phyloP scores from a whole-genome alignment of 2,329 filamentous ascomycete genomes.

The Claviceps arundinis region DNA sequence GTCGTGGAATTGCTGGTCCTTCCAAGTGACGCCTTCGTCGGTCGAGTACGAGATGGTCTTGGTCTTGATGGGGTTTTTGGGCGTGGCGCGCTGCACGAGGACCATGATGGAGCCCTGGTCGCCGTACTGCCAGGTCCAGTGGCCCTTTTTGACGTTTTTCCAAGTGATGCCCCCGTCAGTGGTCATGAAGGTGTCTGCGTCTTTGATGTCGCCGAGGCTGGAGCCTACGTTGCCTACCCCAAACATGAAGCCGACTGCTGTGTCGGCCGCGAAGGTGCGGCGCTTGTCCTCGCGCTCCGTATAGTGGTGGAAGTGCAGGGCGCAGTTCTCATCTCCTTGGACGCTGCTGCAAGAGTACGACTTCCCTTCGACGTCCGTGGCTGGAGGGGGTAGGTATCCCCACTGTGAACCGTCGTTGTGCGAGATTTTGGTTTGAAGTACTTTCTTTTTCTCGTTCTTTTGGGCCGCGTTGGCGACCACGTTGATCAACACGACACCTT shows the following conservation, averaged over 20 bases:
- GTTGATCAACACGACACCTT: slow-evolving; percentile 83
- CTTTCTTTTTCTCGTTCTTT: slow-evolving; percentile 68
- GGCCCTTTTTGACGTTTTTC: slow-evolving; percentile 74
- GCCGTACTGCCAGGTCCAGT: slow-evolving; percentile 87
- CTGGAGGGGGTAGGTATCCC: slow-evolving; percentile 61
- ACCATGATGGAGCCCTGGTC: slow-evolving; percentile 91
- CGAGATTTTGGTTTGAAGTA: slow-evolving; percentile 79
- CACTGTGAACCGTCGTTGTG: slow-evolving; percentile 93
- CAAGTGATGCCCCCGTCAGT: slow-evolving; percentile 82
- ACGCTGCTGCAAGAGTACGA: slow-evolving; percentile 52
- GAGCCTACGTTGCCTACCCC: slow-evolving; percentile 81
- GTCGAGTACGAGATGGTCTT: slow-evolving; percentile 61
- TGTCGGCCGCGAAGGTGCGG: slow-evolving; percentile 78
- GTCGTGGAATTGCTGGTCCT: slow-evolving; percentile 57
- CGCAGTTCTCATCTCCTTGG: slow-evolving; percentile 53
- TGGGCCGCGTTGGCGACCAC: slow-evolving; percentile 62
- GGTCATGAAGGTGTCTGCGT: slow-evolving; percentile 84
- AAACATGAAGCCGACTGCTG: slow-evolving; percentile 82
- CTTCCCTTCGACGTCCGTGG: slow-evolving; percentile 57
- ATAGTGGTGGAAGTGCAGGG: slow-evolving; percentile 88
- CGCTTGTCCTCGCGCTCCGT: slow-evolving; percentile 74
- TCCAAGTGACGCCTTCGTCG: slow-evolving; percentile 73
- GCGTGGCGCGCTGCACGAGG: slow-evolving; percentile 59
- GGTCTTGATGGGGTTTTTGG: slow-evolving; percentile 55
- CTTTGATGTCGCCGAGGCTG: slow-evolving; percentile 49